Conservation (phyloP, 2,329 filamentous ascomycete species). For the Penicillium sp. region DNA sequence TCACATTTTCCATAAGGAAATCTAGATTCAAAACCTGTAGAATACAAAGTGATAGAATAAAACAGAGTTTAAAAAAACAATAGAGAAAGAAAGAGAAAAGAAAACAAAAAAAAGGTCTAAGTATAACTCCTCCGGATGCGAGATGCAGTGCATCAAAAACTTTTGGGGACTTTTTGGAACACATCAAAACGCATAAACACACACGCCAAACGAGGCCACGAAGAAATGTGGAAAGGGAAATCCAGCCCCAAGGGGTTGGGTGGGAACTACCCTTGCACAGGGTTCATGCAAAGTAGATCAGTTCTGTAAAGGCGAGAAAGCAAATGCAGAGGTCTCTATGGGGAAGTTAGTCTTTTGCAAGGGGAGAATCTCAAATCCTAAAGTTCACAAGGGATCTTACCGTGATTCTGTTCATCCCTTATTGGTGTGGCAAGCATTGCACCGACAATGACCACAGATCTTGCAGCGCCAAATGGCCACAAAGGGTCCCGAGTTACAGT, state of each 20-base stretch:
- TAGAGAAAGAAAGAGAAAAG: background rate
- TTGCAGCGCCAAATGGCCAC: constrained; percentile 46
- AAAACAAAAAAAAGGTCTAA: constrained; percentile 9
- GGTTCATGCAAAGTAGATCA: constrained; percentile 12
- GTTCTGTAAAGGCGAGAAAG: background rate
- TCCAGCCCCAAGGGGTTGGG: constrained; percentile 5
- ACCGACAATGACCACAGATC: constrained; percentile 42
- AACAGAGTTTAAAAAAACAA: constrained; percentile 1
- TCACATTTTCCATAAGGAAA: background rate
- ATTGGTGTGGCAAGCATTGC: constrained; percentile 40
- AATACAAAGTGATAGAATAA: background rate
- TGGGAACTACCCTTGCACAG: constrained; percentile 14
- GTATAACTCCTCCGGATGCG: constrained; percentile 17
- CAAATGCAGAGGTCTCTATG: constrained; percentile 1
- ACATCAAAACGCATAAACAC: constrained; percentile 15
- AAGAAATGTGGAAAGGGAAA: background rate
- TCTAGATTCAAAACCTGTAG: background rate
- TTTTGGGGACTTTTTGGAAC: constrained; percentile 17
- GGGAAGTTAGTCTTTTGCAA: constrained; percentile 1
- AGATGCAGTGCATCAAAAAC: constrained; percentile 14
- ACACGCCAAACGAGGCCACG: constrained; percentile 14
- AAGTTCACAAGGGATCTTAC: background rate
- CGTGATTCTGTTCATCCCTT: constrained; percentile 26
- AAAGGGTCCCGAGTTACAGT: constrained; percentile 43
- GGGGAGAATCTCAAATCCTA: background rate